Conservation (phyloP, 2,329 filamentous ascomycete species). For the Teratosphaeria nubilosa region DNA sequence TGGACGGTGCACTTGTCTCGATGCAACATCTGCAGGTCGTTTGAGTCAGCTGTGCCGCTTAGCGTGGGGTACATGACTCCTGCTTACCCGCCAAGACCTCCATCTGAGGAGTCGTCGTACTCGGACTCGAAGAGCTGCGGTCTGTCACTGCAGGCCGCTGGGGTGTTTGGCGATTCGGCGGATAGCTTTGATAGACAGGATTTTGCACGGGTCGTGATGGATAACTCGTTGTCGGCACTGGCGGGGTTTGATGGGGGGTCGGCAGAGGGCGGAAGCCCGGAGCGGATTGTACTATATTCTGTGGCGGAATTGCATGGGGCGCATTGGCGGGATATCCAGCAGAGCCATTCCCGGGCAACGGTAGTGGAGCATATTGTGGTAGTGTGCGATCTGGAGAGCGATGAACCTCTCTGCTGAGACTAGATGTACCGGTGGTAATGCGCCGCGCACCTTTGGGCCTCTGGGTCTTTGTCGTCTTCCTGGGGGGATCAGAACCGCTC, state of each 20-base stretch:
- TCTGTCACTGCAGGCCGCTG: slow-evolving; percentile 20
- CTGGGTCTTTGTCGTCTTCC: neutral
- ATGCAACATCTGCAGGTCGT: slow-evolving; percentile 32
- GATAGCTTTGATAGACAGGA: neutral
- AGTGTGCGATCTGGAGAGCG: slow-evolving; percentile 21
- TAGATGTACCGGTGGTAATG: slow-evolving; percentile 24
- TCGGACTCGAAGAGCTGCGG: slow-evolving; percentile 33
- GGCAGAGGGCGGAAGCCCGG: slow-evolving; percentile 3
- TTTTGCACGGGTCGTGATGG: slow-evolving; percentile 5
- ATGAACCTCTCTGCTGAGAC: slow-evolving; percentile 32
- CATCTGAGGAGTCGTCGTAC: slow-evolving; percentile 37
- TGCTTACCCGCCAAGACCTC: slow-evolving; percentile 37
- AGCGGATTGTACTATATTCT: slow-evolving; percentile 6
- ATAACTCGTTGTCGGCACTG: slow-evolving; percentile 15
- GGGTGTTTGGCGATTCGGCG: slow-evolving; percentile 3
- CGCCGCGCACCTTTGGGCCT: neutral
- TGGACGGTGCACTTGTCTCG: slow-evolving; percentile 38
- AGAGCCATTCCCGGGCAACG: slow-evolving; percentile 2
- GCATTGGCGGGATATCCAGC: neutral
- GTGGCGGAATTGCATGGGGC: slow-evolving; percentile 4
- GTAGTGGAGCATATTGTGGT: slow-evolving; percentile 3
- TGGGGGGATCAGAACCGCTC: slow-evolving; percentile 1
- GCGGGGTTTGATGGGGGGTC: slow-evolving; percentile 2
- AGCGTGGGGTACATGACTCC: neutral
- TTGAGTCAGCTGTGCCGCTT: slow-evolving; percentile 2